Evolutionary conservation across 306 rosid genomes (phyloP), one percentile per base, ranked within the genome.

Genomic region (Cicer pinnatifidum): DNA sequence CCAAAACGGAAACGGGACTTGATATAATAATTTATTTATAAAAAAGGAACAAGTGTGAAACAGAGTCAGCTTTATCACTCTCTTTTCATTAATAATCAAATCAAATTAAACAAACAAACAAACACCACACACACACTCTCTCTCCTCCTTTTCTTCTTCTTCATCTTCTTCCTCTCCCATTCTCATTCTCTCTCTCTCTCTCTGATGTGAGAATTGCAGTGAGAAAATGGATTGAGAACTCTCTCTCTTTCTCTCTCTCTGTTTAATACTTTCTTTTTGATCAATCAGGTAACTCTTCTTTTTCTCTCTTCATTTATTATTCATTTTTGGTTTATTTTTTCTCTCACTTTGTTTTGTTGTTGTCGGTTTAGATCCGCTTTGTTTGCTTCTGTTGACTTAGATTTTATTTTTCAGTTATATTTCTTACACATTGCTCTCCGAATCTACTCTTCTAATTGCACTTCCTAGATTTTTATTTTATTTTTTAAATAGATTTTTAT

Each of bases 281-380:
- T 75, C 78, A 76, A 54, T 46, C 52, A 70, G 74, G 81, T 81
- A 75, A 62, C 39, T 44, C 12, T 44, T 52, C 10, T 46, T 11
- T 11, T 13, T 19, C 19, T 6, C 9, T 48, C 16, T 71, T 0
- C 4, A 9, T 20, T 37, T 35, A 52, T 20, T 62, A 0, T 10
- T 56, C 11, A 11, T 8, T 43, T 13, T 12, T n/a, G 1, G 0
- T 45, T 19, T 38, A 8, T 46, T 69, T 17, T 59, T 6, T 10
- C 28, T 43, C 12, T 56, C 6, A 10, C 69, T 80, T 52, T 75
- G 58, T 75, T 77, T 81, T 65, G 35, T 35, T 41, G 74, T 48
- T 76, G 59, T 70, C 69, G 67, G 78, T 71, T 76, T 76, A 81
- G 84, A 81, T 81, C 81, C 70, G 66, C 59, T 71, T 64, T 76